Conservation (phyloP, 2,329 filamentous ascomycete genomes). For the Fusarium proliferatum region DNA sequence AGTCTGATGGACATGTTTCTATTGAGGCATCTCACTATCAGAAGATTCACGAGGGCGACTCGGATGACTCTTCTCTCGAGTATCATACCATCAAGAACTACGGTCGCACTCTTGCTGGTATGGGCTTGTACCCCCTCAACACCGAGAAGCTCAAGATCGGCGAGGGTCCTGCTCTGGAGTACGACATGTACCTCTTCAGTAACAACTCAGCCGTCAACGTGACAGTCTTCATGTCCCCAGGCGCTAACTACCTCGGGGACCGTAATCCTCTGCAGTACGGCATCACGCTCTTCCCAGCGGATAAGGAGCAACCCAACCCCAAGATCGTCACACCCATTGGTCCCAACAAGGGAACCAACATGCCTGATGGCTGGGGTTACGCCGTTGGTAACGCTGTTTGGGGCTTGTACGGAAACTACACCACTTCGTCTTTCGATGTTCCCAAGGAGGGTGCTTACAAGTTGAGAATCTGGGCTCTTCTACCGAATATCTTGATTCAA, state of each 20-base stretch:
- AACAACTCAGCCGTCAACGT: constrained; percentile 57
- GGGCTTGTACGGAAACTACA: constrained; percentile 57
- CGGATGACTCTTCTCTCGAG: constrained; percentile 44
- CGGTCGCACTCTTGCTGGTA: constrained; percentile 68
- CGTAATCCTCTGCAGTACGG: constrained; percentile 62
- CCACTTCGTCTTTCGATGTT: constrained; percentile 58
- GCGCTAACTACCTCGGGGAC: constrained; percentile 64
- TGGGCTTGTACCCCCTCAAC: constrained; percentile 65
- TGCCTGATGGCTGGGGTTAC: constrained; percentile 33
- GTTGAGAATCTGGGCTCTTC: constrained; percentile 62
- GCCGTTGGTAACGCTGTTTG: constrained; percentile 58
- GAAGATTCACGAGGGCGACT: constrained; percentile 49
- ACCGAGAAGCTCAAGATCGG: constrained; percentile 61
- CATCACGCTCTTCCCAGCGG: constrained; percentile 58
- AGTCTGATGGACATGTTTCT: constrained; percentile 67
- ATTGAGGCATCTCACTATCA: constrained; percentile 67
- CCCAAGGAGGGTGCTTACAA: constrained; percentile 58
- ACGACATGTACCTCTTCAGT: constrained; percentile 71
- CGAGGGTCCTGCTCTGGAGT: constrained; percentile 67
- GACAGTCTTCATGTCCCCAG: constrained; percentile 63
- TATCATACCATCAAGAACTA: constrained; percentile 66
- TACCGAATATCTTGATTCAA: constrained; percentile 65
- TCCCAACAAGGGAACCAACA: constrained; percentile 18
- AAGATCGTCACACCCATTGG: constrained; percentile 26
- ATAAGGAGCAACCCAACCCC: constrained; percentile 26